Conservation (phyloP, 352 stramenopile genomes). For the Globisporangium nodosum region DNA sequence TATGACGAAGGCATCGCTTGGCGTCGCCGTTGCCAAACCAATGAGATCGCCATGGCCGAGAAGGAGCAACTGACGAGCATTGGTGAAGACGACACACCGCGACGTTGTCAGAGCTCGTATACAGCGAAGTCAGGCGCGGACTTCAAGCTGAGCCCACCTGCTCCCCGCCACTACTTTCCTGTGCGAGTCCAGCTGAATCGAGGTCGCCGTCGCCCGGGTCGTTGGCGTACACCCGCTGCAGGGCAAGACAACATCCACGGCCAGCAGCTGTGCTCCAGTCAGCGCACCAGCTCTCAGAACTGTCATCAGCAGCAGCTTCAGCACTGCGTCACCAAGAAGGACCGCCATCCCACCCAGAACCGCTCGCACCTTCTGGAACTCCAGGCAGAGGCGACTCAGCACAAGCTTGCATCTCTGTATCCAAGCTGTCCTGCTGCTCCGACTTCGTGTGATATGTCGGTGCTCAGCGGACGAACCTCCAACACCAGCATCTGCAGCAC, state of each 20-base stretch:
- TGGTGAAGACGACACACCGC: neutral
- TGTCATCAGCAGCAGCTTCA: neutral
- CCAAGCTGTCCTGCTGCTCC: neutral
- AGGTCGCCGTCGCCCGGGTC: neutral
- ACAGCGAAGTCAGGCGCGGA: neutral
- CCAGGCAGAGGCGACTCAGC: neutral
- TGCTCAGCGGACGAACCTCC: neutral
- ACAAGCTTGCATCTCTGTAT: neutral
- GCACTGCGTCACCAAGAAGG: neutral
- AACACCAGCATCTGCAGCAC: neutral
- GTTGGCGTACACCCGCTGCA: neutral
- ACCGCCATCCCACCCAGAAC: neutral
- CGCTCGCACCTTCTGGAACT: neutral
- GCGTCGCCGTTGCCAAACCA: neutral
- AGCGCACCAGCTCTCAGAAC: neutral
- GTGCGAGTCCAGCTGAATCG: neutral
- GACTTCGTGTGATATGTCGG: neutral
- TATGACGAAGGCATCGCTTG: neutral
- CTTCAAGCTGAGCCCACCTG: neutral
- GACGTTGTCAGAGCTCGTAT: neutral
- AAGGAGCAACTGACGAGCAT: neutral
- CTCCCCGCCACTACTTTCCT: neutral
- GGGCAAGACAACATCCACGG: neutral
- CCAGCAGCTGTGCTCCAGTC: neutral
- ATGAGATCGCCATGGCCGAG: neutral